Evolutionary conservation across 1,284 basidiomycete species (phyloP), one percentile per base, ranked within the genome.

Genomic region (Grifola frondosa): DNA sequence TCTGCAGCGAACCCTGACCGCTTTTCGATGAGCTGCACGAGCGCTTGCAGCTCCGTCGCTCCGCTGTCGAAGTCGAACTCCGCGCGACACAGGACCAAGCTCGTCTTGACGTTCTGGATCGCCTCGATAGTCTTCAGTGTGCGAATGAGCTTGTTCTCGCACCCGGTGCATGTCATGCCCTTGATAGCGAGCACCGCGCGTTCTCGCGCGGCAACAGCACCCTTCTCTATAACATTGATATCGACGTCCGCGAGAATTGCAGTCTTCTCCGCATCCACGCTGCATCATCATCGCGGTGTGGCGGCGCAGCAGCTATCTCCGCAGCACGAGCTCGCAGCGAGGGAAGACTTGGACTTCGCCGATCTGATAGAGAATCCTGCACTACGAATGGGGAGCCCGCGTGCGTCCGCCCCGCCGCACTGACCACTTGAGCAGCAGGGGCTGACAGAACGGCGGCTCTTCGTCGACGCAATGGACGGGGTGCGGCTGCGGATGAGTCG

Each of bases 121-220:
- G 53, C 29, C 2, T 57, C 42, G 26, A 60, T 58, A 2, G 48
- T 54, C 5, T 39, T 34, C 10, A 64, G 52, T 7, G 52, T 53
- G 30, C 54, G 50, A 15, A 56, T 60, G 26, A 64, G 52, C 40
- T 64, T 62, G 53, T 61, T 64, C 52, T 64, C 62, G 50, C 62
- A 64, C 3, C 62, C 62, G 6, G 58, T 61, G 53, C 62, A 64
- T 5, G 62, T 64, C 62, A 64, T 64, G 7, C 62, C 62, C 35
- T 59, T 59, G 39, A 64, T 49, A 3, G 62, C 56, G 12, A 64
- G 44, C 2, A 60, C 50, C 4, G 54, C 56, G 25, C 55, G 61
- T 25, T 50, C 44, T 22, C 22, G 40, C 3, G 30, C 30, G 3
- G 33, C 10, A 4, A 28, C 39, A 17, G 28, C 15, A 2, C 38